phyloP scores from a whole-genome alignment of 352 stramenopile species.

The Phytophthora idaei region DNA sequence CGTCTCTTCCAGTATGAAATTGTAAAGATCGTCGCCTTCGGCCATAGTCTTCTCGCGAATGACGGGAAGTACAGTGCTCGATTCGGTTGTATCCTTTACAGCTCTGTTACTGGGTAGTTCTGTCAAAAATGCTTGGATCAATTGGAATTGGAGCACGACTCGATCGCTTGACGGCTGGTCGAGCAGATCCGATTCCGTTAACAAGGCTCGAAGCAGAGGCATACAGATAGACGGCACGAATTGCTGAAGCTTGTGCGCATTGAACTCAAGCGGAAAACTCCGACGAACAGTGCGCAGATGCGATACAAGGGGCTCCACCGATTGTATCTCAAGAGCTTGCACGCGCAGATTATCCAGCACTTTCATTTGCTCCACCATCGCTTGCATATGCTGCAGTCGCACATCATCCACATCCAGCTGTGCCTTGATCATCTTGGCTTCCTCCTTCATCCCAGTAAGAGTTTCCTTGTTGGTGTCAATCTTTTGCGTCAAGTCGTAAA shows the following conservation, averaged over 20 bases:
- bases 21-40: slow-evolving; percentile 72
- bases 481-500: slow-evolving; percentile 80
- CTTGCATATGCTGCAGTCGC: slow-evolving; percentile 52
- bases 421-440: slow-evolving; percentile 62
- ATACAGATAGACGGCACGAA: slow-evolving; percentile 73
- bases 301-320: slow-evolving; percentile 49
- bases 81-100: slow-evolving; percentile 4
- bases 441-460: slow-evolving; percentile 64
- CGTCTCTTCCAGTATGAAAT: slow-evolving; percentile 77
- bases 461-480: slow-evolving; percentile 55
- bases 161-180: slow-evolving; percentile 27
- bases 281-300: slow-evolving; percentile 50
- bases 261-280: slow-evolving; percentile 70
- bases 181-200: slow-evolving; percentile 51
- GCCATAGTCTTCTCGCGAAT: slow-evolving; percentile 70
- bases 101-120: slow-evolving; percentile 36
- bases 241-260: slow-evolving; percentile 74
- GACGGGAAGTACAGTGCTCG: slow-evolving; percentile 55
- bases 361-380: slow-evolving; percentile 52
- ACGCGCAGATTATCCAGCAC: slow-evolving; percentile 43
- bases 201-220: slow-evolving; percentile 54
- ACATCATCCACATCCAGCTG: slow-evolving; percentile 69
- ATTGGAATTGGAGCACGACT: slow-evolving; percentile 54
- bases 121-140: slow-evolving; percentile 68
- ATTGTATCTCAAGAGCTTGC: slow-evolving; percentile 40